Conservation (phyloP, 1,284 basidiomycete genomes). For the Hemileia vastatrix region DNA sequence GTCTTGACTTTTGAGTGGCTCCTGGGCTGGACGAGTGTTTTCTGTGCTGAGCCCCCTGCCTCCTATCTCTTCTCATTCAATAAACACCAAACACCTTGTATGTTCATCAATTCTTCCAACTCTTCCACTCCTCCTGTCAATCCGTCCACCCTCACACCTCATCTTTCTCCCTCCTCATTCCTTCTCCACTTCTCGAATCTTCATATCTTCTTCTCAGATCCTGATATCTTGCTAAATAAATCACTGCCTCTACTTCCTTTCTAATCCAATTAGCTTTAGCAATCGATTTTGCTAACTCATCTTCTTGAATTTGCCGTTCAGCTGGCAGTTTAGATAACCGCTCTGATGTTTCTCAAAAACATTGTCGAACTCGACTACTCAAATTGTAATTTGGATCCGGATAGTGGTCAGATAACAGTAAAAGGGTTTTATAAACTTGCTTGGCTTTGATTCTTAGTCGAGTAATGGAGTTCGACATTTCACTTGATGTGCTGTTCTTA, state of each 20-base stretch:
- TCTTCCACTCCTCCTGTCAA: no score
- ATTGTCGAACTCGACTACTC: conserved; percentile 7
- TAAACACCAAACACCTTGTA: no score
- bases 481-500: no score
- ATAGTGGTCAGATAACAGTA: conserved; percentile 9
- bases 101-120: no score
- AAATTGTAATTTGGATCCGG: conserved; percentile 16
- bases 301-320: not conserved
- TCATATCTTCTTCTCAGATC: conserved; percentile 20
- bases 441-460: conserved; percentile 7
- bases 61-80: no score
- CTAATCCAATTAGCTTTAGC: conserved; percentile 16
- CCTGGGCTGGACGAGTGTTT: no score
- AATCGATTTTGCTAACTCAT: conserved; percentile 17
- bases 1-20: no score
- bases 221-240: conserved; percentile 16
- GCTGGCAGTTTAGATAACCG: conserved; percentile 1
- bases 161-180: no score
- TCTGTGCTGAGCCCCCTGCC: no score
- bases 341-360: conserved; percentile 7
- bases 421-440: conserved; percentile 19
- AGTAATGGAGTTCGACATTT: no score
- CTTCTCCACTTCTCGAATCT: conserved; percentile 11
- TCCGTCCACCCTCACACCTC: no score
- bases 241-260: conserved; percentile 20